Evolutionary conservation across 495 filamentous ascomycete genomes (phyloP).

Genomic region (Parathielavia appendiculata): DNA sequence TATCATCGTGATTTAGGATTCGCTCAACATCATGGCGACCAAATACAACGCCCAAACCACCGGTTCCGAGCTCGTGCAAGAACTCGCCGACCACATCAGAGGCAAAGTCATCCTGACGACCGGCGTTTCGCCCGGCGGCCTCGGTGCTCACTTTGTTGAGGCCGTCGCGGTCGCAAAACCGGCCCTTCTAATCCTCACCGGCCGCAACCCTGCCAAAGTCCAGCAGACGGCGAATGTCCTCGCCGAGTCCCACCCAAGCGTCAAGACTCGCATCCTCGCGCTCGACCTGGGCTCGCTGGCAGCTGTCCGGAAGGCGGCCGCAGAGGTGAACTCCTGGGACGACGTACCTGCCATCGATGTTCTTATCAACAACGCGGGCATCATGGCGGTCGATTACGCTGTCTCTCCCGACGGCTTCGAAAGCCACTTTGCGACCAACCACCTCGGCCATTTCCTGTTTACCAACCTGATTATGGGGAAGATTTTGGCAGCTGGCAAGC

Average conservation of each 20-base stretch:
- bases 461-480: constrained; percentile 56
- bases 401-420: constrained; percentile 59
- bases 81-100: constrained; percentile 15
- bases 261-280: constrained; percentile 28
- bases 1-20: too few species aligned
- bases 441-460: constrained; percentile 64
- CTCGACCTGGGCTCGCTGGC: constrained; percentile 45
- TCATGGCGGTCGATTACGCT: constrained; percentile 50
- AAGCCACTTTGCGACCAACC: constrained; percentile 64
- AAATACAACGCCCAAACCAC: constrained; percentile 18
- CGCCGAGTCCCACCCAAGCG: constrained; percentile 15
- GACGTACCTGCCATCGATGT: constrained; percentile 49
- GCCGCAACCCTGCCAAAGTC: constrained; percentile 38
- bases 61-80: constrained; percentile 15
- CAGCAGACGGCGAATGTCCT: constrained; percentile 33
- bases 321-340: constrained; percentile 29
- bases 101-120: constrained; percentile 43
- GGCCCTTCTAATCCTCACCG: constrained; percentile 43
- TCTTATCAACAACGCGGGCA: constrained; percentile 66
- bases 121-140: constrained; percentile 39
- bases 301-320: constrained; percentile 41
- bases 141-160: constrained; percentile 40
- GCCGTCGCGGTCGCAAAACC: constrained; percentile 40
- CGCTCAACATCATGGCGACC: constrained; percentile 25
- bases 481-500: constrained; percentile 27